These are phyloP conservation scores for Isoetes taiwanensis DNA, from an alignment of 75 land plant species.

Conservation along the genomic window DNA sequence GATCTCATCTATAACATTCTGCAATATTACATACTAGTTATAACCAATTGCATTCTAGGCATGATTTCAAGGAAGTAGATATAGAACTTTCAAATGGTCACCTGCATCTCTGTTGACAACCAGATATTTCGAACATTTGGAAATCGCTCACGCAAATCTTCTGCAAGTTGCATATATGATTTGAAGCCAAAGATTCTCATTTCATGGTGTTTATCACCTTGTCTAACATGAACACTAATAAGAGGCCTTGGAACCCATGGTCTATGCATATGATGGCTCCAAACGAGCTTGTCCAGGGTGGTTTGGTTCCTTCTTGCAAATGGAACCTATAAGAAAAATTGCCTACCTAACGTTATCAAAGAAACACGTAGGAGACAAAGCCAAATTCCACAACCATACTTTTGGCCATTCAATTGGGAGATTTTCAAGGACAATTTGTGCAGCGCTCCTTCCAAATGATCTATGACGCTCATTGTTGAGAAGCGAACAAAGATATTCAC, in stretches of 20 bases:
- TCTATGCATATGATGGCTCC: slow-evolving; percentile 7
- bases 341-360: too few species aligned
- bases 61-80: neutral
- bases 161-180: neutral
- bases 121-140: neutral
- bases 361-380: neutral
- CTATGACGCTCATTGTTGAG: neutral
- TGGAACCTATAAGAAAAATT: neutral
- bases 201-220: slow-evolving; percentile 1
- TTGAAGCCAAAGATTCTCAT: slow-evolving; percentile 6
- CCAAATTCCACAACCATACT: too few species aligned
- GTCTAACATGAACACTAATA: slow-evolving; percentile 6
- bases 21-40: too few species aligned
- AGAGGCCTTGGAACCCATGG: slow-evolving; percentile 2
- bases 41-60: too few species aligned
- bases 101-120: slow-evolving; percentile 7
- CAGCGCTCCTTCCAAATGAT: neutral
- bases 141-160: neutral
- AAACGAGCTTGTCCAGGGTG: neutral
- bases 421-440: neutral
- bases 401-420: slow-evolving; percentile 4
- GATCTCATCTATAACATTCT: slow-evolving; percentile 1
- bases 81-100: neutral
- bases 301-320: neutral
- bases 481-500: neutral